Evolutionary conservation across 179 eudicot species (phyloP).

Genomic region (Patellifolia procumbens): DNA sequence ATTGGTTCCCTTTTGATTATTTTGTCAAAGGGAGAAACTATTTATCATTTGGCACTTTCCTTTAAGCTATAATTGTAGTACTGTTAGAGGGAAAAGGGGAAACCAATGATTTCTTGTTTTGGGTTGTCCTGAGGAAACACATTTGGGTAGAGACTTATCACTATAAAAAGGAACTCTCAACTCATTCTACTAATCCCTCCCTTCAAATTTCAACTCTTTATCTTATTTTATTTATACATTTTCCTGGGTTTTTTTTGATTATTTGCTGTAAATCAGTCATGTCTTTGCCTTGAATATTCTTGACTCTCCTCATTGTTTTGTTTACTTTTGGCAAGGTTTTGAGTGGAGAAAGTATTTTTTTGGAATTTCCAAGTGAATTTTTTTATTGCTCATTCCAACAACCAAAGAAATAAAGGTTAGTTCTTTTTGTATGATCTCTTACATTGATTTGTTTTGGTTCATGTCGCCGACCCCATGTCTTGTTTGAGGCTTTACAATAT

Average conservation of each 20-base stretch:
- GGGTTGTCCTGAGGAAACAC: constrained; percentile 50
- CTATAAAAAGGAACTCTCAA: background rate
- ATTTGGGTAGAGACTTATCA: constrained; percentile 4
- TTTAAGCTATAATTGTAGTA: constrained; percentile 33
- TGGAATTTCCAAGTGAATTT: constrained; percentile 10
- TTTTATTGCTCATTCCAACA: constrained; percentile 10
- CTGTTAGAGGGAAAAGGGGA: constrained; percentile 52
- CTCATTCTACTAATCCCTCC: constrained; percentile 14
- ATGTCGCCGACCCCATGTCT: too few relatives aligned
- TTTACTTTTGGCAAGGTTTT: constrained; percentile 32
- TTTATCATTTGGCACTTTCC: constrained; percentile 30
- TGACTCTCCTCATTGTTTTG: constrained; percentile 23
- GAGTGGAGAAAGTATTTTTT: constrained; percentile 15
- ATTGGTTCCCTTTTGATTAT: background rate
- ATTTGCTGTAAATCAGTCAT: constrained; percentile 35
- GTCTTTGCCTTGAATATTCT: constrained; percentile 32
- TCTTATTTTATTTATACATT: constrained; percentile 22
- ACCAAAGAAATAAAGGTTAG: constrained; percentile 26
- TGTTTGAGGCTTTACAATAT: too few relatives aligned
- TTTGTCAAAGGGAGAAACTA: constrained; percentile 31
- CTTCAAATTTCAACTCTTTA: constrained; percentile 30
- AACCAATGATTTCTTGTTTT: constrained; percentile 64
- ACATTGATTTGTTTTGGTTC: too few relatives aligned
- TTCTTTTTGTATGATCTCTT: constrained; percentile 22
- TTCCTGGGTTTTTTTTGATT: constrained; percentile 22